phyloP scores from a whole-genome alignment of 768 basidiomycete species.

The Chlorophyllum brunneum region DNA sequence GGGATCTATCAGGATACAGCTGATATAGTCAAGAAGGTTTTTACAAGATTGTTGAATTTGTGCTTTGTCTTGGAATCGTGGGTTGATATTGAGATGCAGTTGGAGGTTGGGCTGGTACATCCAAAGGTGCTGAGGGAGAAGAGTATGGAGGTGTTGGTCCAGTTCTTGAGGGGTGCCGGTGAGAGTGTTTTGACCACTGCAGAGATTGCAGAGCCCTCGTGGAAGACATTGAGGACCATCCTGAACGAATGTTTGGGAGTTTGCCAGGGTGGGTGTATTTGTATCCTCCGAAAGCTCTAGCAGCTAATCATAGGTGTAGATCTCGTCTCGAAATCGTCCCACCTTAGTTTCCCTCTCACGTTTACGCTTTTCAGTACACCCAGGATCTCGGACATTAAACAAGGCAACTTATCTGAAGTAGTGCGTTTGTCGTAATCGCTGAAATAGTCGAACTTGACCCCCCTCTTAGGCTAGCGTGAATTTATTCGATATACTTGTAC shows the following conservation, averaged over 20 bases:
- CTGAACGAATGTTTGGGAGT: slow-evolving; percentile 38
- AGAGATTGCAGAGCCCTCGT: slow-evolving; percentile 31
- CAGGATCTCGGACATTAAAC: slow-evolving; percentile 27
- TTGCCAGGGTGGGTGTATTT: slow-evolving; percentile 33
- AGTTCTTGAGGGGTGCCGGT: slow-evolving; percentile 47
- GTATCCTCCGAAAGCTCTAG: slow-evolving; percentile 1
- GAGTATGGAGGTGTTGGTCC: slow-evolving; percentile 38
- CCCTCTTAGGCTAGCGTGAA: slow-evolving; percentile 23
- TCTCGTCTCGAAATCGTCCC: slow-evolving; percentile 28
- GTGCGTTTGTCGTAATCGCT: slow-evolving; percentile 20
- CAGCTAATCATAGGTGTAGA: slow-evolving; percentile 23
- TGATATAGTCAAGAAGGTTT: slow-evolving; percentile 44
- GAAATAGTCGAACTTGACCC: not conserved
- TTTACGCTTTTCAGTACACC: slow-evolving; percentile 38
- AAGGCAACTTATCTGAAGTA: slow-evolving; percentile 26
- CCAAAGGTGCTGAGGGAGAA: slow-evolving; percentile 49
- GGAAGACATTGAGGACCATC: slow-evolving; percentile 37
- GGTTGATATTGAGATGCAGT: slow-evolving; percentile 41
- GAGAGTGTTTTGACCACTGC: slow-evolving; percentile 26
- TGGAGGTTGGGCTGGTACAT: slow-evolving; percentile 34
- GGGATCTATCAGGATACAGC: slow-evolving; percentile 25
- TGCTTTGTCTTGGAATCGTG: slow-evolving; percentile 57
- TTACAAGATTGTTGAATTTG: slow-evolving; percentile 49
- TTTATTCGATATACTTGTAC: slow-evolving; percentile 32
- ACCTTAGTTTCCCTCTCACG: slow-evolving; percentile 31